These are phyloP conservation scores for Tulasnella sp. DNA, from an alignment of 768 basidiomycete genomes.

Conservation along the genomic window DNA sequence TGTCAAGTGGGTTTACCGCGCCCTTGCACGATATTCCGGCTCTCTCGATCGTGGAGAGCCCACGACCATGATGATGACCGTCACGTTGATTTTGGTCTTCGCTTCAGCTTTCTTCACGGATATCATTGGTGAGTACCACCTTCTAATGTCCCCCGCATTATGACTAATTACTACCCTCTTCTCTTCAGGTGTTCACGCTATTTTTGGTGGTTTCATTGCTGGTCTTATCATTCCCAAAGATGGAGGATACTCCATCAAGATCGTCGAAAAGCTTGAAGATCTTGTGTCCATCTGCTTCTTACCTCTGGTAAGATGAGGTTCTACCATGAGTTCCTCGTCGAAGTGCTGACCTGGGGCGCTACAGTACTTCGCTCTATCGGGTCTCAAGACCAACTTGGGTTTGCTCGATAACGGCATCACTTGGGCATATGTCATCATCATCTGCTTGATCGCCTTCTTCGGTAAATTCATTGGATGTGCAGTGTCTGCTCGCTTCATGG, in stretches of 20 bases:
- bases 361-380: constrained; percentile 77
- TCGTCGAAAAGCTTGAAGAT: constrained; percentile 86
- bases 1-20: constrained; percentile 58
- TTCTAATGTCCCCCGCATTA: constrained; percentile 43
- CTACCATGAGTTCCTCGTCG: constrained; percentile 28
- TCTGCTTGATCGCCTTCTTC: constrained; percentile 68
- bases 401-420: constrained; percentile 67
- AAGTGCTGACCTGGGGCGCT: constrained; percentile 15
- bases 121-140: constrained; percentile 73
- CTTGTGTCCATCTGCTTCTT: constrained; percentile 71
- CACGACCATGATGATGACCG: constrained; percentile 69
- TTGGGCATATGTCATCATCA: constrained; percentile 78
- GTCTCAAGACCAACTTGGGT: constrained; percentile 75
- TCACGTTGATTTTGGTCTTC: constrained; percentile 71
- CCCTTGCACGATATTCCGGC: constrained; percentile 64
- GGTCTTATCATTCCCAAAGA: constrained; percentile 65
- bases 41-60: constrained; percentile 70
- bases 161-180: constrained; percentile 36
- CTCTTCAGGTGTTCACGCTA: constrained; percentile 32
- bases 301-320: constrained; percentile 56
- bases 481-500: constrained; percentile 52
- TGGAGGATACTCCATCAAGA: constrained; percentile 71
- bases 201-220: constrained; percentile 68
- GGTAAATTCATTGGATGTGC: constrained; percentile 77
- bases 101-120: constrained; percentile 79